Percentiles rank a stretch among this genome's conserved stretches.
Evolutionary conservation across 768 basidiomycete genomes (phyloP).

Genomic region (Boletellus emodensis): DNA sequence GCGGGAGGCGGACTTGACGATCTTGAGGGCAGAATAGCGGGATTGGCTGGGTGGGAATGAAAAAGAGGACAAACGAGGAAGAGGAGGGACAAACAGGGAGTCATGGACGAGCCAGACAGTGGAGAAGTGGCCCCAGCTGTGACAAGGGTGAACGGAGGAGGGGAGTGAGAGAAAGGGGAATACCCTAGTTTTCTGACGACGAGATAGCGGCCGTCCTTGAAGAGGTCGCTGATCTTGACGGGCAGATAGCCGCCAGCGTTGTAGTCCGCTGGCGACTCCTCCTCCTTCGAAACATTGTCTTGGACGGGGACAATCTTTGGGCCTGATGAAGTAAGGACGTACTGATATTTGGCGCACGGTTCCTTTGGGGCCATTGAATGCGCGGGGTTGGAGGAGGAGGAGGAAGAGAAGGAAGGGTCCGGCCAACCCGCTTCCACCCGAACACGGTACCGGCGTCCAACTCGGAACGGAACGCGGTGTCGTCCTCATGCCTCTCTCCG

Average conservation of each 20-base stretch:
- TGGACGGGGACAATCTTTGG: constrained; percentile 71
- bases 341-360: constrained; percentile 69
- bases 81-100: constrained; percentile 49
- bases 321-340: constrained; percentile 61
- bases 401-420: neutral
- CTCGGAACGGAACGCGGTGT: constrained; percentile 13
- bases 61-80: constrained; percentile 5
- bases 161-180: constrained; percentile 13
- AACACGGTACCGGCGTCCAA: constrained; percentile 12
- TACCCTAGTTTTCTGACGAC: constrained; percentile 90
- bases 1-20: constrained; percentile 90
- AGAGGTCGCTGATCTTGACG: constrained; percentile 76
- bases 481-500: constrained; percentile 16
- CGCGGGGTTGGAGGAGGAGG: neutral
- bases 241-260: constrained; percentile 78
- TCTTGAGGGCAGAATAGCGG: constrained; percentile 86
- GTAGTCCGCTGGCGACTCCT: constrained; percentile 82
- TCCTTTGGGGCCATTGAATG: constrained; percentile 60
- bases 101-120: constrained; percentile 92
- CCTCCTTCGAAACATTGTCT: constrained; percentile 64
- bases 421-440: constrained; percentile 7
- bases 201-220: constrained; percentile 80
- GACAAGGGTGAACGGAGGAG: constrained; percentile 9
- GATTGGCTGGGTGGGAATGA: constrained; percentile 45
- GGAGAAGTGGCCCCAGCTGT: constrained; percentile 92